Conservation (phyloP, 1,139 yeast genomes). For the Sugiyamaella sp. region DNA sequence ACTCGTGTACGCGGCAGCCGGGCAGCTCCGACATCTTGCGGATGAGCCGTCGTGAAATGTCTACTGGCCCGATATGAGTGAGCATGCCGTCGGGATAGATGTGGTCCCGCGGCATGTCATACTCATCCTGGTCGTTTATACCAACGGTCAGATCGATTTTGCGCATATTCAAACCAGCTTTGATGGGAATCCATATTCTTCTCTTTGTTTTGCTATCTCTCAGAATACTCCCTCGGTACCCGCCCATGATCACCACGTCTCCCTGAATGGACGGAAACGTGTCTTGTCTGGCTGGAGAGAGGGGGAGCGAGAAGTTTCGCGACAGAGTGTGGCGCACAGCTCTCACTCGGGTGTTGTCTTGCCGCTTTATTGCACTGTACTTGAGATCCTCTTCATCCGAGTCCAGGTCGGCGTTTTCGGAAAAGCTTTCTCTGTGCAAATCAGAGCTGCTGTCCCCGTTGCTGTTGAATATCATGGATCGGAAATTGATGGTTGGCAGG, state of each 20-base stretch:
- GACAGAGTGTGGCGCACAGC: constrained; percentile 69
- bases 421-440: constrained; percentile 13
- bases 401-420: constrained; percentile 13
- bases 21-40: constrained; percentile 59
- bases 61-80: constrained; percentile 86
- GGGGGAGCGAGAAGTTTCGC: constrained; percentile 45
- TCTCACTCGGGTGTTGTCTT: constrained; percentile 66
- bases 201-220: constrained; percentile 65
- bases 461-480: constrained; percentile 18
- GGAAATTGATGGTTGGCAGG: constrained; percentile 16
- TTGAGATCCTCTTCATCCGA: constrained; percentile 55
- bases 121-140: constrained; percentile 65
- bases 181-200: constrained; percentile 84
- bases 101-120: constrained; percentile 48
- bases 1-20: constrained; percentile 65
- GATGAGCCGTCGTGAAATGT: constrained; percentile 65
- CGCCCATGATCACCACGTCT: constrained; percentile 79
- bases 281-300: constrained; percentile 32
- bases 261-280: constrained; percentile 58
- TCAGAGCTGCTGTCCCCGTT: constrained; percentile 8
- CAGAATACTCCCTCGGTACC: constrained; percentile 83
- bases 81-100: constrained; percentile 78
- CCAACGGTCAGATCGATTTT: constrained; percentile 74
- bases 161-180: constrained; percentile 77
- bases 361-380: constrained; percentile 58